Percentiles rank a stretch among this genome's conserved stretches.
These are phyloP conservation scores for Penicillium sp. DNA, from an alignment of 2,329 filamentous ascomycete genomes.

Conservation along the genomic window DNA sequence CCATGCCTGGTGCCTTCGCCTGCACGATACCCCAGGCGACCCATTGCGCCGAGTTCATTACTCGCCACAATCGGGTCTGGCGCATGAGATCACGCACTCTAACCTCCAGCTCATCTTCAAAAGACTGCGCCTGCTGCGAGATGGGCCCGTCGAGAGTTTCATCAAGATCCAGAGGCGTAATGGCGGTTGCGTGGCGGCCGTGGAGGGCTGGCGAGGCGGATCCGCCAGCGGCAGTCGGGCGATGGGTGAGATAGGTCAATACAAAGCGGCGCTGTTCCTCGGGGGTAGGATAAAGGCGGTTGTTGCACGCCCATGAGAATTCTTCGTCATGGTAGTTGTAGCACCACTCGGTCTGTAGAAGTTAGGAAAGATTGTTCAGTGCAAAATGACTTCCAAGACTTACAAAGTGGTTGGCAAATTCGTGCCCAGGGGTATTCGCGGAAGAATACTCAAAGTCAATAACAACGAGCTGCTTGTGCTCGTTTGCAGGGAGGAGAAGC, in stretches of 20 bases:
- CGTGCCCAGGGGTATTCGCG: conserved; percentile 78
- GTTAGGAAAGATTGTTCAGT: conserved; percentile 12
- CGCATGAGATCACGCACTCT: conserved; percentile 69
- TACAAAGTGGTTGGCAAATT: conserved; percentile 97
- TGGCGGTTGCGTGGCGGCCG: conserved; percentile 51
- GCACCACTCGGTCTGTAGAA: conserved; percentile 75
- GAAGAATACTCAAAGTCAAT: conserved; percentile 98
- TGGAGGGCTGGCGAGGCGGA: conserved; percentile 45
- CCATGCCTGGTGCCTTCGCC: conserved; percentile 76
- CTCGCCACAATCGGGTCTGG: conserved; percentile 80
- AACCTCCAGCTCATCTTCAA: conserved; percentile 64
- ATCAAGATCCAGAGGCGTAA: conserved; percentile 76
- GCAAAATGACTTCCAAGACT: conserved; percentile 24
- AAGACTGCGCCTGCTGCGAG: conserved; percentile 60
- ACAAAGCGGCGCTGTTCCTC: conserved; percentile 86
- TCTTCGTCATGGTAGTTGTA: conserved; percentile 88
- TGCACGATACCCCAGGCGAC: conserved; percentile 96
- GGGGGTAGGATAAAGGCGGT: conserved; percentile 67
- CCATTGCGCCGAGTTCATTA: conserved; percentile 87
- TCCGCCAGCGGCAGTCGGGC: conserved; percentile 49
- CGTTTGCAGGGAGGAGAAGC: conserved; percentile 81
- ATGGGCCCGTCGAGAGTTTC: conserved; percentile 55
- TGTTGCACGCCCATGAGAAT: conserved; percentile 66
- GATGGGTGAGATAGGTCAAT: conserved; percentile 80
- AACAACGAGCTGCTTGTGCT: conserved; percentile 93